These are phyloP conservation scores for Ceratorhiza oryzae-sativae DNA, from an alignment of 1,284 basidiomycete species.

Conservation along the genomic window DNA sequence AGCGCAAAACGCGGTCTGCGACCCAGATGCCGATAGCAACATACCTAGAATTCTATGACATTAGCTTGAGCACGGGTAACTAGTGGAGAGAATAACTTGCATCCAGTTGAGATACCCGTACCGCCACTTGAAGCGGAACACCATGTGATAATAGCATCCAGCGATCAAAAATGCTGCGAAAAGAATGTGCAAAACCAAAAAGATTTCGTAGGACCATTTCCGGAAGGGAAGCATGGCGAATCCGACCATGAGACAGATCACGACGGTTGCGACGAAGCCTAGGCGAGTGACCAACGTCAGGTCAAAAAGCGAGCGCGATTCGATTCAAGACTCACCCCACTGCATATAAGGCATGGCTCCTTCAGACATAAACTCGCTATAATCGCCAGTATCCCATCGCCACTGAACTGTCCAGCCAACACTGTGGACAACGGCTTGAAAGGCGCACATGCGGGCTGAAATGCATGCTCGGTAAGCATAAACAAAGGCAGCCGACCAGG, in stretches of 20 bases:
- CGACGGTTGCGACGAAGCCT: conserved; percentile 29
- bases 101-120: conserved; percentile 37
- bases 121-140: conserved; percentile 8
- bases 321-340: conserved; percentile 15
- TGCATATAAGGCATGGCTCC: conserved; percentile 29
- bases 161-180: conserved; percentile 13
- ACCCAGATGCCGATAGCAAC: conserved; percentile 31
- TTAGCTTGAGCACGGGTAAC: neutral
- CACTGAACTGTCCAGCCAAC: conserved; percentile 23
- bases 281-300: neutral
- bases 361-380: conserved; percentile 2
- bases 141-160: conserved; percentile 28
- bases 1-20: conserved; percentile 11
- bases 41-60: conserved; percentile 2
- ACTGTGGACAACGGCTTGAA: conserved; percentile 26
- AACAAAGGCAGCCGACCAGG: too few species aligned
- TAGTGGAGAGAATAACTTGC: neutral
- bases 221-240: conserved; percentile 23
- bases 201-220: conserved; percentile 28
- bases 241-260: conserved; percentile 27
- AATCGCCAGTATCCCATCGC: conserved; percentile 5
- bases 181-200: conserved; percentile 19
- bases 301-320: neutral
- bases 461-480: too few species aligned
- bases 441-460: conserved; percentile 23